Conservation (phyloP, 75 land plant genomes). For the Azolla pinnata region DNA sequence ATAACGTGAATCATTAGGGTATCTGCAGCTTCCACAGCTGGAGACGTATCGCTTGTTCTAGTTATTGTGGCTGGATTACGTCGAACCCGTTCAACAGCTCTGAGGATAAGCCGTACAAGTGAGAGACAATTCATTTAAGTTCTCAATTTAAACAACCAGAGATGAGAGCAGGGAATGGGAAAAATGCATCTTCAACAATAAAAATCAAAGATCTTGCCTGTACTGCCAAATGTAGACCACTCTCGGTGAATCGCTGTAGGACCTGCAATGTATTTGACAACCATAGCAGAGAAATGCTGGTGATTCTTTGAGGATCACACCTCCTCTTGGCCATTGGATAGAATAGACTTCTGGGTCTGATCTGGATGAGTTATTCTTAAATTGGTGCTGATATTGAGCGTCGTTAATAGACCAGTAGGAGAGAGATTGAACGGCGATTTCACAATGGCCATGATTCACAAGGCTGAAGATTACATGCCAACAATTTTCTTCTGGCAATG, state of each 20-base stretch:
- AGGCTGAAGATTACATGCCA: slow-evolving; percentile 23
- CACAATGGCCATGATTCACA: slow-evolving; percentile 9
- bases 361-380: too few relatives aligned
- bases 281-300: slow-evolving; percentile 20
- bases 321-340: slow-evolving; percentile 14
- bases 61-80: too few relatives aligned
- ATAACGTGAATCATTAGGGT: too few relatives aligned
- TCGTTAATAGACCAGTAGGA: slow-evolving; percentile 14
- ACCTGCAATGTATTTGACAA: slow-evolving; percentile 11
- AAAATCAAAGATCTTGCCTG: slow-evolving; percentile 1
- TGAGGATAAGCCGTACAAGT: too few relatives aligned
- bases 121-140: too few relatives aligned
- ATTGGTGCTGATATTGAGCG: too few relatives aligned
- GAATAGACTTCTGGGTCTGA: slow-evolving; percentile 7
- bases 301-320: slow-evolving; percentile 20
- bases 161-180: too few relatives aligned
- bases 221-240: slow-evolving; percentile 24
- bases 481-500: slow-evolving; percentile 4
- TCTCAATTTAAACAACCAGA: too few relatives aligned
- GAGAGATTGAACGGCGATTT: slow-evolving; percentile 14
- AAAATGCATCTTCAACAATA: background rate
- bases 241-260: slow-evolving; percentile 10
- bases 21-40: too few relatives aligned
- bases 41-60: too few relatives aligned
- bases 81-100: too few relatives aligned